Conservation (phyloP, 768 basidiomycete species). For the Boletus rubescentipes region DNA sequence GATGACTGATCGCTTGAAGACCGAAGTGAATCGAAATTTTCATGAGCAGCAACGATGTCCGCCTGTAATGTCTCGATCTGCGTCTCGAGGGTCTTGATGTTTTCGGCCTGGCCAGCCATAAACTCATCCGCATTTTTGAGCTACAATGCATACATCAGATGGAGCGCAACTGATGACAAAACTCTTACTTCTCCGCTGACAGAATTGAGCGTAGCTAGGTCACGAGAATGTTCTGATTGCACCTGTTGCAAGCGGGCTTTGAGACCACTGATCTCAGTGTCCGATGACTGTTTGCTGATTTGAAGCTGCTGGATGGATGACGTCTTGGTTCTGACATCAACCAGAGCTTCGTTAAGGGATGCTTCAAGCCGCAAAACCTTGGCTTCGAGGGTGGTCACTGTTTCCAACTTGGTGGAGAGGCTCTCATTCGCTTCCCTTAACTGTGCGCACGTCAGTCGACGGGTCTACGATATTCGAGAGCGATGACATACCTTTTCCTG, state of each 20-base stretch:
- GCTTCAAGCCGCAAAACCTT: constrained; percentile 49
- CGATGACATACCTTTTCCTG: constrained; percentile 51
- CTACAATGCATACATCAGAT: constrained; percentile 35
- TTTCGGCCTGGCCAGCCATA: constrained; percentile 41
- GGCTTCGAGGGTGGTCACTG: constrained; percentile 51
- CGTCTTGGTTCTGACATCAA: constrained; percentile 50
- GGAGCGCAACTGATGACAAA: neutral
- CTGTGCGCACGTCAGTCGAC: constrained; percentile 35
- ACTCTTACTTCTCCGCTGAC: constrained; percentile 52
- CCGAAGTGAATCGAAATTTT: constrained; percentile 51
- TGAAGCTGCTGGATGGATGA: constrained; percentile 46
- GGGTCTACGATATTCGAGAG: neutral
- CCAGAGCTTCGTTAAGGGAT: constrained; percentile 46
- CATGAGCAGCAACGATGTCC: constrained; percentile 49
- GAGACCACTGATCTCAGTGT: constrained; percentile 46
- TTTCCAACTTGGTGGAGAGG: constrained; percentile 51
- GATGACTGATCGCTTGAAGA: constrained; percentile 44
- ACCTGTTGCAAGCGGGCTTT: constrained; percentile 42
- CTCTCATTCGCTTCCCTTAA: constrained; percentile 57
- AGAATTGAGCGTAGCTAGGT: constrained; percentile 36
- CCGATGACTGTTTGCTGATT: constrained; percentile 46
- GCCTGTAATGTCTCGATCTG: constrained; percentile 52
- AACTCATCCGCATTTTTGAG: constrained; percentile 48
- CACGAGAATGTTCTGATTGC: constrained; percentile 27
- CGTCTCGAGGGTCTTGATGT: constrained; percentile 47